Conservation (phyloP, 352 stramenopile species). For the Globisporangium spiculum region DNA sequence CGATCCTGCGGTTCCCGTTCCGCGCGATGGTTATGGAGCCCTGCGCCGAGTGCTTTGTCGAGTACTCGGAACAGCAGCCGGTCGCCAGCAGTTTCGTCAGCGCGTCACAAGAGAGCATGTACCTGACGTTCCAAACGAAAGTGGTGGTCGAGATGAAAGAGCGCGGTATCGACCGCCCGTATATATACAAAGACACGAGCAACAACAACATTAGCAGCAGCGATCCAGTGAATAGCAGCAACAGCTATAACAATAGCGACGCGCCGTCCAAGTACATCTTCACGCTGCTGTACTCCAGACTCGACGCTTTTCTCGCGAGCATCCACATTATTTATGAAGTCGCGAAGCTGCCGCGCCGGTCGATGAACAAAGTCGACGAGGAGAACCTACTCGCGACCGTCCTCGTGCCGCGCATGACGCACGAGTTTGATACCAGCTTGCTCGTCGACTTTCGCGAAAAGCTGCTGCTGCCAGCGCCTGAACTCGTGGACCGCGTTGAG, state of each 20-base stretch:
- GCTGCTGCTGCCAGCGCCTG: constrained; percentile 61
- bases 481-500: constrained; percentile 86
- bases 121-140: constrained; percentile 58
- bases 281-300: constrained; percentile 70
- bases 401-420: constrained; percentile 52
- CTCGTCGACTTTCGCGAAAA: constrained; percentile 90
- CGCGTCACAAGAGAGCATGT: constrained; percentile 18
- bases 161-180: constrained; percentile 76
- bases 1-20: constrained; percentile 88
- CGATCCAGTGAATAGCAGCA: constrained; percentile 16
- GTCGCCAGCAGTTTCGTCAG: constrained; percentile 9
- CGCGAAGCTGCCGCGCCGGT: constrained; percentile 38
- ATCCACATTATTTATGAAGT: constrained; percentile 62
- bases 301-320: constrained; percentile 62
- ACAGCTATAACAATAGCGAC: constrained; percentile 50
- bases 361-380: constrained; percentile 85
- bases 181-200: constrained; percentile 57
- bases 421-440: constrained; percentile 86
- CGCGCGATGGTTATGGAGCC: constrained; percentile 68
- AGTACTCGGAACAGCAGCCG: constrained; percentile 6
- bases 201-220: constrained; percentile 20
- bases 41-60: constrained; percentile 43
- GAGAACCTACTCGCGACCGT: constrained; percentile 74
- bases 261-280: constrained; percentile 73
- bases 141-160: constrained; percentile 85